Evolutionary conservation across 495 filamentous ascomycete species (phyloP), one percentile per base, ranked within the genome.

Genomic region (Pyrenula massariospora): DNA sequence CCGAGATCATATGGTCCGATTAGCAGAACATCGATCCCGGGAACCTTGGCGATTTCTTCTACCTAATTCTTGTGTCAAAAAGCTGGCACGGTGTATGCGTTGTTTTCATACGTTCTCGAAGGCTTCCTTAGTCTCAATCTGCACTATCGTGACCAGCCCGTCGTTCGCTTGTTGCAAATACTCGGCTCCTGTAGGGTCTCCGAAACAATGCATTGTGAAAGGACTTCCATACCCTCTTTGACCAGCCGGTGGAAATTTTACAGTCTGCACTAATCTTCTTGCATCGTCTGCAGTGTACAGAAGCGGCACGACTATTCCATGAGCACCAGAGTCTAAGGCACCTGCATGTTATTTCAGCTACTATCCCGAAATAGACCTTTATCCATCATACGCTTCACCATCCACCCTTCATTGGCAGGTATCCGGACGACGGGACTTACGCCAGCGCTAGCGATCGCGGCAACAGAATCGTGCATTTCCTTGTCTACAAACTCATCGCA

Each of bases 391-490:
- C 85, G 77, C 70, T 83, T 88, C 50, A 84, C 79, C 83, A 86
- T 85, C 79, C 74, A 87, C 19, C 77, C 67, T 70, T 86, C 83
- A 60, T 79, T 77, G 48, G 83, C 85, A 24, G 85, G 76, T 19
- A 87, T 77, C 57, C 84, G 71, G 24, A 88, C 84, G 56, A 89
- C 70, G 0, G 86, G 84, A 11, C 79, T 83, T 0, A 84, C 82
- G 10, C 83, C 86, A 58, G 80, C 73, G 12, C 76, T 76, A 3
- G 85, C 83, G 60, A 86, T 84, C 2, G 83, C 82, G 22, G 86
- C 83, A 25, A 92, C 87, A 2, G 86, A 82, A 58, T 91, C 88
- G 63, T 93, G 89, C 89, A 93, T 93, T 12, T 81, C 77, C 42
- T 79, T 81, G 69, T 92, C 87, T 77, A 60, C 61, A 24, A 68